A percentile compares a stretch with the other conserved stretches of the same genome.
Conservation (phyloP, 805 yeast genomes). For the Cyberlindnera petersonii region DNA sequence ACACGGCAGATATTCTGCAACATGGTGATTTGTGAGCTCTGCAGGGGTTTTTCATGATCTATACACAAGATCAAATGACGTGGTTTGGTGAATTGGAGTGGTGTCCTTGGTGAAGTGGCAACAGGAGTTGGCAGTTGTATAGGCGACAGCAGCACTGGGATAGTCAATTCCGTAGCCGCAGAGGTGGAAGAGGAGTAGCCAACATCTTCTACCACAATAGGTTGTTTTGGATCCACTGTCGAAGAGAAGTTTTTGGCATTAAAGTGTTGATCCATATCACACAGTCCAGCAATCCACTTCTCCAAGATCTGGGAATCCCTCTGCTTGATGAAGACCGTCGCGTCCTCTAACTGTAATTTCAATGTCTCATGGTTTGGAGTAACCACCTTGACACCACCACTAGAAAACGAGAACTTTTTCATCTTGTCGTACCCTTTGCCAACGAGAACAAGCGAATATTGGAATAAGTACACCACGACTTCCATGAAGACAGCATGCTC, state of each 20-base stretch:
- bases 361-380: conserved; percentile 24
- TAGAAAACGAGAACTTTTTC: conserved; percentile 5
- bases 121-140: conserved; percentile 10
- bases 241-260: conserved; percentile 30
- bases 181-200: conserved; percentile 4
- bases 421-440: conserved; percentile 8
- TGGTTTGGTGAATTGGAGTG: conserved; percentile 12
- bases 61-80: conserved; percentile 16
- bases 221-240: conserved; percentile 24
- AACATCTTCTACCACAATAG: not conserved
- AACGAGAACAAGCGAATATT: conserved; percentile 20
- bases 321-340: conserved; percentile 24
- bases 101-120: conserved; percentile 12
- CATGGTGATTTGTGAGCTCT: conserved; percentile 3
- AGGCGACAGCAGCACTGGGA: conserved; percentile 26
- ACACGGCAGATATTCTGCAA: conserved; percentile 25
- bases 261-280: conserved; percentile 32
- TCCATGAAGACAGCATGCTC: conserved; percentile 26
- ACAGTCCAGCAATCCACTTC: conserved; percentile 40
- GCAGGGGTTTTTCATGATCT: conserved; percentile 18
- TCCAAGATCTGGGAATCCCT: conserved; percentile 31
- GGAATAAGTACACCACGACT: conserved; percentile 34
- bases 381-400: conserved; percentile 11
- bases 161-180: conserved; percentile 8
- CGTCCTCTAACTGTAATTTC: conserved; percentile 18